Conservation (phyloP, 2,329 filamentous ascomycete species). For the Incumbomyces lentus region DNA sequence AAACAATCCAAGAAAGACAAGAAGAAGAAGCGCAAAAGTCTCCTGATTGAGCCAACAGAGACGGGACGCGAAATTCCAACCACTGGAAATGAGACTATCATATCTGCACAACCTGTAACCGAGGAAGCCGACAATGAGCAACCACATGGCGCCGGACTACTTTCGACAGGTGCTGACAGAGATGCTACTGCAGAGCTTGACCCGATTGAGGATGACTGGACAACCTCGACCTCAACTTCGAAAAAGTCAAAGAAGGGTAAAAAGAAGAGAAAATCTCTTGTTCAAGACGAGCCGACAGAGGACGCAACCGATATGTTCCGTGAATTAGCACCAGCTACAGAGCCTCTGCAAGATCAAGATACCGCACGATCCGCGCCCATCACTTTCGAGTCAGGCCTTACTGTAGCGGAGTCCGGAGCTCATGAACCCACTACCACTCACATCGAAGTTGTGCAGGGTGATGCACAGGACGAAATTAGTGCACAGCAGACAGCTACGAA, state of each 20-base stretch:
- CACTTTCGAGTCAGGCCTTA: background rate
- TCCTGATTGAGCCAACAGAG: background rate
- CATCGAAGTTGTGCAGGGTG: background rate
- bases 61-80: background rate
- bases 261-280: conserved; percentile 4
- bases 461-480: too few species aligned
- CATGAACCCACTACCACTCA: background rate
- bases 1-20: conserved; percentile 9
- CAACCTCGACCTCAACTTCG: background rate
- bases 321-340: too few species aligned
- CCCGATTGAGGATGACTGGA: background rate
- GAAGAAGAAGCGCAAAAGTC: conserved; percentile 6
- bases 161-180: too few species aligned
- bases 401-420: background rate
- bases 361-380: too few species aligned
- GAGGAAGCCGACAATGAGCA: too few species aligned
- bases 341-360: too few species aligned
- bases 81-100: background rate
- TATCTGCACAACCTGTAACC: background rate
- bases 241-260: conserved; percentile 10
- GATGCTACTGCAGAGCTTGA: background rate
- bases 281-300: background rate
- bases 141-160: too few species aligned
- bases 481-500: too few species aligned
- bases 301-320: background rate